A percentile compares a stretch with the other conserved stretches of the same genome.
Conservation (phyloP, 495 filamentous ascomycete genomes). For the Penicillium cinerascens region DNA sequence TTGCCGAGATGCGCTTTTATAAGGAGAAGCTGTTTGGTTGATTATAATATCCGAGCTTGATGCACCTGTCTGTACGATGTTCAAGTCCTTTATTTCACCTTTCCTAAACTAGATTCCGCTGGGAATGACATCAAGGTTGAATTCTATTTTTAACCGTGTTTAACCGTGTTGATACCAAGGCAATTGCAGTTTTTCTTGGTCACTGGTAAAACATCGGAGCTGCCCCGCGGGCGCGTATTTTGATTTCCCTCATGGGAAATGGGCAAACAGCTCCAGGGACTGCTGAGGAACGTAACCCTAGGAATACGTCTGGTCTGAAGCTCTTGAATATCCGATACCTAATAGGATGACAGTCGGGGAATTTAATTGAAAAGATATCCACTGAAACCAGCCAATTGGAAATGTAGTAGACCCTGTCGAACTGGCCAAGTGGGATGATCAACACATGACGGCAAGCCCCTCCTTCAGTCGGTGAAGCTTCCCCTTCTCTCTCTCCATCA, state of each 20-base stretch:
- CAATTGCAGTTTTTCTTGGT: neutral
- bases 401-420: neutral
- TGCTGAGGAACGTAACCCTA: neutral
- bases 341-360: neutral
- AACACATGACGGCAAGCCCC: slow-evolving; percentile 30
- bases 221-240: neutral
- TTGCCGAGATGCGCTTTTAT: slow-evolving; percentile 85
- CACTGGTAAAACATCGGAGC: neutral
- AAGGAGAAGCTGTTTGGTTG: slow-evolving; percentile 36
- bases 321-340: neutral
- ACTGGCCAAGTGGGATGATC: slow-evolving; percentile 17
- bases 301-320: neutral
- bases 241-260: neutral
- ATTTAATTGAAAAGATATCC: neutral
- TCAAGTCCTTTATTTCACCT: neutral
- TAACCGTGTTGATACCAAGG: neutral
- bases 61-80: neutral
- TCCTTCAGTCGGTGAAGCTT: slow-evolving; percentile 27
- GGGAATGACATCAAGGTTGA: neutral
- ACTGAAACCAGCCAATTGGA: neutral
- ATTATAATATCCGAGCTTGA: neutral
- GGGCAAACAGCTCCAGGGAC: neutral
- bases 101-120: no score
- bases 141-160: neutral
- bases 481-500: slow-evolving; percentile 9